Evolutionary conservation across 2,329 filamentous ascomycete species (phyloP), one percentile per base, ranked within the genome.

Genomic region (Sarocladiaceae sp.): DNA sequence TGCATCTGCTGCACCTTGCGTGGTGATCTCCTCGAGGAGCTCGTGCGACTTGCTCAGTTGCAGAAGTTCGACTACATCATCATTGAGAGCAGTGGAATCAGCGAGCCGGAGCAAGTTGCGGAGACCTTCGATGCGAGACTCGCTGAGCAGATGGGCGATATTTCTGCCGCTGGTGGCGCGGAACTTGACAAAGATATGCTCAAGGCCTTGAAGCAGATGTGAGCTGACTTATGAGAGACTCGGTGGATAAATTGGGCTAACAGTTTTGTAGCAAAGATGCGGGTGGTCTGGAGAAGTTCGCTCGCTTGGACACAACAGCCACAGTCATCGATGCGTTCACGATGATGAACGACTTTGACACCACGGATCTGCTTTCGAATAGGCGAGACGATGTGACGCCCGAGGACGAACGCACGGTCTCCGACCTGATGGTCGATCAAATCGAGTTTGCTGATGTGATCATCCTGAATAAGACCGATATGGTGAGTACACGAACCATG

Each of bases 391-490:
- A 86, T 25, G 80, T 85, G 2, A 72, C 79, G 4, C 64, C 80
- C 0, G 86, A 90, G 57, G 87, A 90, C 54, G 85, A 90, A 57
- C 72, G 86, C 0, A 89, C 84, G 0, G 86, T 90, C 2, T 88
- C 85, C 0, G 86, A 90, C 57, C 74, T 90, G 0, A 87, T 89
- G 77, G 84, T 88, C 0, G 86, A 90, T 58, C 86, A 90, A 60
- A 87, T 90, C 54, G 87, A 90, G 65, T 90, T 90, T 58, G 85
- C 86, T 0, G 85, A 90, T 57, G 84, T 89, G 6, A 76, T 90
- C 13, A 75, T 89, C 3, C 68, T 89, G 18, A 90, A 90, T 68
- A 90, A 90, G 65, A 71, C 79, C 5, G 84, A 88, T 55, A 79
- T 82, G 54, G 81, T 87, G 13, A 18, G 62, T 44, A 4, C 17